Evolutionary conservation across 768 basidiomycete species (phyloP), one percentile per base, ranked within the genome.

Genomic region (Daedalea quercina): DNA sequence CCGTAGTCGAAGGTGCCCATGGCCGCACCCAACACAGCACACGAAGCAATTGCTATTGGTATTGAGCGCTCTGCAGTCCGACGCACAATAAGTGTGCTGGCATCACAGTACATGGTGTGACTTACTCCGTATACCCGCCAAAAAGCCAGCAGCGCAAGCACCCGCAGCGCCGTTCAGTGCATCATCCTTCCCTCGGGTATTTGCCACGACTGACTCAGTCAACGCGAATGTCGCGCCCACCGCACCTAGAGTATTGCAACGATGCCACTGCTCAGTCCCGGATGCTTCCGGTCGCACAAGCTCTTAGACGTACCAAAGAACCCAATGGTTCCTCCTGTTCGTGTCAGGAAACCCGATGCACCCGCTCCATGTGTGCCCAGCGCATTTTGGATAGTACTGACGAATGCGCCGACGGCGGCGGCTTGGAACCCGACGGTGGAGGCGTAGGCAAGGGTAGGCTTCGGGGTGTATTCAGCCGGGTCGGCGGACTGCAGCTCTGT

Each of bases 111-210:
- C 20, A 54, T 15, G 26, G 42, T 17, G 47, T 51, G 11, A 70
- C 79, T 37, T 62, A 92, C 90, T 78, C 74, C 90, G 79, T 52
- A 94, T 69, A 50, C 94, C 94, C 26, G 90, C 90, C 57, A 95
- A 71, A 71, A 95, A 92, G 44, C 94, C 94, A 48, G 93, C 93
- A 45, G 93, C 93, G 71, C 93, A 95, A 52, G 87, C 94, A 51
- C 89, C 94, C 48, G 82, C 81, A 44, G 85, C 86, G 46, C 88
- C 87, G 62, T 93, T 96, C 55, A 89, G 62, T 40, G 85, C 75
- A 66, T 97, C 94, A 57, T 91, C 77, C 58, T 73, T 82, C 68
- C 82, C 76, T 51, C 93, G 80, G 55, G 82, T 71, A 69, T 97
- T 97, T 51, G 90, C 90, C 20, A 90, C 81, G 25, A 76, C 70